Conservation (phyloP, 208 protist species). For the Jaenimonas drosophilae region DNA sequence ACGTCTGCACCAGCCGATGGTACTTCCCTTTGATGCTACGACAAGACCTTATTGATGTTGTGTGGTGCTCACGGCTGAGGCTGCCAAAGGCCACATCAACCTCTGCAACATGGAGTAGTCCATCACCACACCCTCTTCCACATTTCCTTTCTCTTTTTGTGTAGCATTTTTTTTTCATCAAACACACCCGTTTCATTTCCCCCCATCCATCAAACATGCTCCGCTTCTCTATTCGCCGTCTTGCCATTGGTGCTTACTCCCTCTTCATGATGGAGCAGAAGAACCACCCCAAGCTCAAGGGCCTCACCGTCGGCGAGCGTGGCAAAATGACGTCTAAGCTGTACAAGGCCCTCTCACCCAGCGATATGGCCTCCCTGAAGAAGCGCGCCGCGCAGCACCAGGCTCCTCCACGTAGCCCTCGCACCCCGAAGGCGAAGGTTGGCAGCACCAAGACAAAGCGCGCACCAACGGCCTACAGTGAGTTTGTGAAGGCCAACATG, state of each 20-base stretch:
- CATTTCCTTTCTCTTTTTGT: constrained; percentile 7
- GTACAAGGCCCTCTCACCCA: constrained; percentile 53
- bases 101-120: background rate
- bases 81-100: background rate
- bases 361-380: constrained; percentile 36
- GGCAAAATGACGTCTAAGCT: constrained; percentile 69
- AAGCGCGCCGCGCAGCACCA: constrained; percentile 53
- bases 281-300: constrained; percentile 69
- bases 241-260: constrained; percentile 65
- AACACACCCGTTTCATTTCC: background rate
- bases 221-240: constrained; percentile 38
- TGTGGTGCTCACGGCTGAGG: no score
- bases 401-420: constrained; percentile 11
- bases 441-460: constrained; percentile 10
- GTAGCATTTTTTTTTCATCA: constrained; percentile 7
- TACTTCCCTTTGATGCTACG: no score
- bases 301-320: constrained; percentile 54
- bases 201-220: constrained; percentile 24
- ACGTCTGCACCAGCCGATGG: no score
- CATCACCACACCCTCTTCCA: background rate
- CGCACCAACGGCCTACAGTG: constrained; percentile 33
- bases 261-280: constrained; percentile 87
- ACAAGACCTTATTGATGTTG: no score
- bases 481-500: constrained; percentile 78
- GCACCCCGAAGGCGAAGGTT: constrained; percentile 8